Conservation (phyloP, 2,329 filamentous ascomycete genomes). For the Rhinocladiella similis region DNA sequence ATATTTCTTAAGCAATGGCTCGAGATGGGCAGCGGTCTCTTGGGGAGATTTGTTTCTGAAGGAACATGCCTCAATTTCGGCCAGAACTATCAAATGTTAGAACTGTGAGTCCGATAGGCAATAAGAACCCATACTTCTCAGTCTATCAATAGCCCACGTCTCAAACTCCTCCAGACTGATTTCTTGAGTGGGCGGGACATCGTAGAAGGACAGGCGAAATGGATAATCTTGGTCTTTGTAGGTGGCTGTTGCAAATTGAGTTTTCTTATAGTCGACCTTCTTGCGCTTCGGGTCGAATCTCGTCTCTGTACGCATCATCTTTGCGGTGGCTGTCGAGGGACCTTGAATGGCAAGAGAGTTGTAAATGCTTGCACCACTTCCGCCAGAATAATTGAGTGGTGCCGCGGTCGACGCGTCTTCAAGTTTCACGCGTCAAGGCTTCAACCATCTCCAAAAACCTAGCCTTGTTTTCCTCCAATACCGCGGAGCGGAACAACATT, state of each 20-base stretch:
- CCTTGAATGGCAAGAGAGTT: background rate
- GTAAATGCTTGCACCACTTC: background rate
- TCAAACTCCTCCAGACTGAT: conserved; percentile 97
- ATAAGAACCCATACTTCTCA: conserved; percentile 64
- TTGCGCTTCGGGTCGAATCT: conserved; percentile 68
- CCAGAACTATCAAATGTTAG: conserved; percentile 35
- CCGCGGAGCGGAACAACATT: background rate
- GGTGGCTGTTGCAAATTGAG: conserved; percentile 75
- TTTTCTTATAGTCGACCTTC: conserved; percentile 76
- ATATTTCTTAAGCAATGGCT: conserved; percentile 81
- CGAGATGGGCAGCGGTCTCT: conserved; percentile 83
- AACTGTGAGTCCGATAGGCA: conserved; percentile 4
- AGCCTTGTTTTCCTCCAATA: background rate
- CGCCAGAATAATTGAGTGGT: background rate
- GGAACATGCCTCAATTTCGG: conserved; percentile 78
- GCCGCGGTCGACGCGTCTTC: background rate
- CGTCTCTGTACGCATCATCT: conserved; percentile 47
- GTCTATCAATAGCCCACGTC: conserved; percentile 93
- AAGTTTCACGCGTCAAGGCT: background rate
- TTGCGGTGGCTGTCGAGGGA: conserved; percentile 2
- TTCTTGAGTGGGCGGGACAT: conserved; percentile 82
- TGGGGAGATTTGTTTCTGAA: conserved; percentile 86
- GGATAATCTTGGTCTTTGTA: conserved; percentile 80
- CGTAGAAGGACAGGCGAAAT: conserved; percentile 89
- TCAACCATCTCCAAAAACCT: background rate